Evolutionary conservation across 768 basidiomycete genomes (phyloP), one percentile per base, ranked within the genome.

Genomic region (Crepidotus variabilis): DNA sequence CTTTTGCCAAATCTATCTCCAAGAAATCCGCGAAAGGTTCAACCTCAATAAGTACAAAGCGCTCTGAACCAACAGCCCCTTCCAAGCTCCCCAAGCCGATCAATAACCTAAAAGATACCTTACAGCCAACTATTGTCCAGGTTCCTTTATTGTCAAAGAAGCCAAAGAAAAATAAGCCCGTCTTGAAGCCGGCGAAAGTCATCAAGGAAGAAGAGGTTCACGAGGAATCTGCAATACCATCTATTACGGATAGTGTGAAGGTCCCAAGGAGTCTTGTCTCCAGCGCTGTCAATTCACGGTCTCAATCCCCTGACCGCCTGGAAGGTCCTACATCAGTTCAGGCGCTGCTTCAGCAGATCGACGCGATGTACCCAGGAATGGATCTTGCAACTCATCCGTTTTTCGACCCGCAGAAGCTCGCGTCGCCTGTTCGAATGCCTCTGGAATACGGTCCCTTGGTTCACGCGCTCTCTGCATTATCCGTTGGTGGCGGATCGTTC

Each of bases 381-480:
- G 82, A 88, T 62, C 72, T 92, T 47, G 69, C 82, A 6, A 82
- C 81, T 43, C 85, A 92, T 60, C 78, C 89, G 0, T 86, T 93
- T 70, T 93, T 94, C 65, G 88, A 92, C 63, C 62, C 80, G 23
- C 75, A 81, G 54, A 85, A 82, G 68, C 78, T 93, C 57, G 85
- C 85, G 62, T 84, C 89, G 22, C 82, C 88, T n/a, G 81, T 84
- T 50, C 89, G 85, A 64, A 85, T 90, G 78, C 89, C 90, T 11
- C 71, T 92, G 46, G 89, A 92, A 61, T 94, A 94, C 62, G 89
- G 87, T 1, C 90, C 92, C 32, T 73, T 94, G 48, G 91, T 92
- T 1, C 90, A 92, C 64, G 92, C 92, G 0, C 71, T 94, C 23
- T 92, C 92, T 7, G 90, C 92, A 11, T 75, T 94, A 34, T 93